Base-by-base conservation (phyloP, 2,329 filamentous ascomycete species). In the Xylariomycetidae sp. region DNA sequence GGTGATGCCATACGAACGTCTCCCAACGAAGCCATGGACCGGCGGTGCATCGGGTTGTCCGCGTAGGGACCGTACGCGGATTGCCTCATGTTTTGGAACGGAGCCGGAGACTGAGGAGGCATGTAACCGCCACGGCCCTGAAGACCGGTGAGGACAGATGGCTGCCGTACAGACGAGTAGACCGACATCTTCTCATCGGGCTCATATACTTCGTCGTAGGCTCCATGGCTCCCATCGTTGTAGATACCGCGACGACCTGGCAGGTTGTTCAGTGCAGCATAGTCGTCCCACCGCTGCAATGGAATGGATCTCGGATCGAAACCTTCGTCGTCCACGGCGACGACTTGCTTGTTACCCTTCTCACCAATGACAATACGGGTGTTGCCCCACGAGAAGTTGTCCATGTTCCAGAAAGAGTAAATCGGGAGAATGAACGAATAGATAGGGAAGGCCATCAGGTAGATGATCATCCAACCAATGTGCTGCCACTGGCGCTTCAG, bases 391-490 rank as follows among this genome's bases (percentile, higher is more conserved):
- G 82, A 82, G 72, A 98, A 98, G 65, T 98, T 90, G 63, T 98
- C 92, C 61, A 95, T 89, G 64, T 95, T 94, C 92, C 92, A 98
- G 81, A 98, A 98, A 1, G 90, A 95, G 68, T 96, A 98, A 43
- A 98, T 67, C 1, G 92, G 92, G 10, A 98, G 74, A 43, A 93
- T 57, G 51, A 98, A 85, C 4, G 83, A 92, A 68, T 90, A 95
- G 49, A 98, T 84, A 0, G 92, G 92, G 68, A 85, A 95, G 3
- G 92, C 92, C n/a, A 93, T 49, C 42, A 98, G 74, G 64, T 98
- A 98, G 56, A 98, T 96, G 46, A 98, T 82, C 89, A 98, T 96
- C 92, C 92, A 98, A 48, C 92, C 92, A 40, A 98, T 77, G 56
- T 96, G 90, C 59, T 98, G 89, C 92, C 92, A 98, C 62, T 96